These are phyloP conservation scores for Acrodontium crateriforme DNA, from an alignment of 2,329 filamentous ascomycete genomes.

Conservation along the genomic window DNA sequence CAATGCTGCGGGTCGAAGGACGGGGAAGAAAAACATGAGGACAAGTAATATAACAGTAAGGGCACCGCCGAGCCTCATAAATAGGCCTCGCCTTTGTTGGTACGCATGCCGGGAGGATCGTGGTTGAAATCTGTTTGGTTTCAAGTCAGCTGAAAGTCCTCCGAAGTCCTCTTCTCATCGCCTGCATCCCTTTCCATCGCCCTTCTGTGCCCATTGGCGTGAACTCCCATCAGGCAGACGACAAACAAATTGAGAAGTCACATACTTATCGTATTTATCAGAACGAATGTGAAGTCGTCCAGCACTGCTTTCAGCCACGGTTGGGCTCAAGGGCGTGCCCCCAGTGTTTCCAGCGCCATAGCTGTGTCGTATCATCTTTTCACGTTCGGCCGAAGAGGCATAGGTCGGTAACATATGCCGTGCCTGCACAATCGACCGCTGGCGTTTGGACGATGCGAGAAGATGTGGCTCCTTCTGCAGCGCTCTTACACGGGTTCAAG, in stretches of 20 bases:
- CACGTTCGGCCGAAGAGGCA: slow-evolving; percentile 33
- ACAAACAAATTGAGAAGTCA: background rate
- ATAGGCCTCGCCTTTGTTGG: slow-evolving; percentile 57
- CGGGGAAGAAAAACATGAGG: slow-evolving; percentile 61
- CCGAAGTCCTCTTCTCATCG: background rate
- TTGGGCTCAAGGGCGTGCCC: slow-evolving; percentile 11
- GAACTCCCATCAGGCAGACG: no score
- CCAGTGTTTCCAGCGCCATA: slow-evolving; percentile 51
- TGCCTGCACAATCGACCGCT: no score
- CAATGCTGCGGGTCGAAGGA: slow-evolving; percentile 47
- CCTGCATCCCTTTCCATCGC: background rate
- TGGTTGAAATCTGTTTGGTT: slow-evolving; percentile 60
- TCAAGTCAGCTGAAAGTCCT: background rate
- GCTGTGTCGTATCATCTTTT: slow-evolving; percentile 83
- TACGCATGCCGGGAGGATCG: slow-evolving; percentile 55
- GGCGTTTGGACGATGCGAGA: no score
- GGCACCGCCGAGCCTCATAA: slow-evolving; percentile 51
- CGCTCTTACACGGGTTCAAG: no score
- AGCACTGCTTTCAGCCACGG: slow-evolving; percentile 18
- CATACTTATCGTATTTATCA: slow-evolving; percentile 51
- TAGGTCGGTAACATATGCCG: slow-evolving; percentile 46
- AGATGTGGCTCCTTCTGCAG: no score
- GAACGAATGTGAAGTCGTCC: slow-evolving; percentile 71
- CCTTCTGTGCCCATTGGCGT: no score
- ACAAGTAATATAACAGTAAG: slow-evolving; percentile 44